Base-by-base conservation (phyloP, 306 rosid genomes). In the Oxytropis ochrocephala region DNA sequence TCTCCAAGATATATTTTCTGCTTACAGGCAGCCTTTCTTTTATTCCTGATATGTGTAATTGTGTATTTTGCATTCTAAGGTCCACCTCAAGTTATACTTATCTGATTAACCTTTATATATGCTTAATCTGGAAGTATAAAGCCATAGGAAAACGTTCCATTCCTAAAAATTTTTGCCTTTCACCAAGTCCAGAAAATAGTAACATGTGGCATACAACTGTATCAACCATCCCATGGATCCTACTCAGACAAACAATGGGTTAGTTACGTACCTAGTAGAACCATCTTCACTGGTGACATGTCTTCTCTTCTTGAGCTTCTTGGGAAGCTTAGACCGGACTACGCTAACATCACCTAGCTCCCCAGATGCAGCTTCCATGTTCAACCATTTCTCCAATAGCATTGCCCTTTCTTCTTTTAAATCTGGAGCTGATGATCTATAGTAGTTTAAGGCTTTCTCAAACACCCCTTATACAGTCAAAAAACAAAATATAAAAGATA, bases 321-420 rank as follows among this genome's bases (percentile, higher is more conserved):
- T 94, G 13, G 99, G 99, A 56, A 88, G 80, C 84, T 91, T 94
- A 39, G 97, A 44, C 81, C 83, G 91, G 64, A 94, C 97, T 70
- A 89, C 59, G 79, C 87, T 78, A 43, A 83, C 85, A 79, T 94
- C 95, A 36, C 97, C 99, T 33, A 87, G 55, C 54, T 87, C 92
- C 10, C 95, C 96, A 65, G 85, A 87, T 41, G 78, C 60, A 9
- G 83, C 71, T 78, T 91, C 96, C 92, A 89, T 72, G 56, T 87
- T 91, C 78, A 89, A 76, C 99, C 99, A 95, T 66, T 91, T 92
- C 64, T 95, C 99, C 61, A 95, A 79, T 27, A 95, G 82, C 91
- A 89, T 89, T 38, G 96, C 99, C 50, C 97, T 85, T 69, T 95
- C 99, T 72, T 95, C 97, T 80, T 94, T 94, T 83, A 85, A 69